Evolutionary conservation across 192 early-diverging fungal genomes (phyloP).

Genomic region (Chytriomyces hyalinus): DNA sequence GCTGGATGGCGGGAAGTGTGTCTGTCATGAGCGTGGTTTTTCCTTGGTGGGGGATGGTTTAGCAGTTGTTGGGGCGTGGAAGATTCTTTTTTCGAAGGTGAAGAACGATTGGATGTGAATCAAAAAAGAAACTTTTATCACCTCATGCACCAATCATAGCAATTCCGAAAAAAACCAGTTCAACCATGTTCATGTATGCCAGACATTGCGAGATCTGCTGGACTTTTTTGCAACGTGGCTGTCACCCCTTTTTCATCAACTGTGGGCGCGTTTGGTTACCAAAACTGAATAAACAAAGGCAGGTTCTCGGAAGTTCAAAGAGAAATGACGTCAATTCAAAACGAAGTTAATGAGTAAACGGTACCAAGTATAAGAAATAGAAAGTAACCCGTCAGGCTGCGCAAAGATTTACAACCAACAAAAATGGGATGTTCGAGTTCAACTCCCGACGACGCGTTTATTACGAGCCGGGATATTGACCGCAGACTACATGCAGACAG

Average conservation of each 20-base stretch:
- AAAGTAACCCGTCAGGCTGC: no score
- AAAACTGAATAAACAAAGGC: no score
- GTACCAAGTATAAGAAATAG: no score
- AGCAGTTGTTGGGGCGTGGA: neutral
- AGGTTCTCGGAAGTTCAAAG: no score
- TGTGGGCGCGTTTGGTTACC: neutral
- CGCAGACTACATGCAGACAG: slow-evolving; percentile 81
- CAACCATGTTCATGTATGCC: neutral
- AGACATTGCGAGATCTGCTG: neutral
- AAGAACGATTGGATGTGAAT: neutral
- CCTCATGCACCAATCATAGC: neutral
- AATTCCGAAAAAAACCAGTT: neutral
- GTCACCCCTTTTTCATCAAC: neutral
- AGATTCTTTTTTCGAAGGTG: neutral
- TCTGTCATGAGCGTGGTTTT: neutral
- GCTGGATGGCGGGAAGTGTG: neutral
- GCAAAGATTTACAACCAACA: no score
- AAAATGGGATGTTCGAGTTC: neutral
- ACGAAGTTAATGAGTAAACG: no score
- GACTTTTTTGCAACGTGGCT: neutral
- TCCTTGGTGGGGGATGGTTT: neutral
- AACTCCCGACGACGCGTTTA: neutral
- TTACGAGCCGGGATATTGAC: slow-evolving; percentile 71
- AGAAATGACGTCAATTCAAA: no score
- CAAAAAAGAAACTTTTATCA: neutral